phyloP scores from a whole-genome alignment of 2,329 filamentous ascomycete species.

The Lasiodiplodia theobromae region DNA sequence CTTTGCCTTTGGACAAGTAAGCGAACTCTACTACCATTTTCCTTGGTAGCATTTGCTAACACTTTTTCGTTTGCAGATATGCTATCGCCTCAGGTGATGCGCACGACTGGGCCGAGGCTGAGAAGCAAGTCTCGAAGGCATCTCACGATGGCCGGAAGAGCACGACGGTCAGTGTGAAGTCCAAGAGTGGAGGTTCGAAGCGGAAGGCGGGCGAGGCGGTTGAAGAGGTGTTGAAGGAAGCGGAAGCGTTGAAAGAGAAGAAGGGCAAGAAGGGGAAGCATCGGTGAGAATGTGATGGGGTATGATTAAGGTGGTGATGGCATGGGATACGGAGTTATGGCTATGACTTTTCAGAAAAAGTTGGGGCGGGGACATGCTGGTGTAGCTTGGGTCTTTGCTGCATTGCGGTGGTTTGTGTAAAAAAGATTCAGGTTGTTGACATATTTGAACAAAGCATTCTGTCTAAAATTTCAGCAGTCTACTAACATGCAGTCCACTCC shows the following conservation, averaged over 20 bases:
- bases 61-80: constrained; percentile 41
- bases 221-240: constrained; percentile 54
- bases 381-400: not conserved
- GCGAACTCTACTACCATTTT: constrained; percentile 41
- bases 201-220: constrained; percentile 71
- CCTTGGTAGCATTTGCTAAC: not conserved
- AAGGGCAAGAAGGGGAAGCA: constrained; percentile 37
- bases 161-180: constrained; percentile 81
- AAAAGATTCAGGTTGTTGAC: not conserved
- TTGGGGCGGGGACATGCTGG: not conserved
- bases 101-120: constrained; percentile 66
- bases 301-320: not conserved
- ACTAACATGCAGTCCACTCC: too few relatives aligned
- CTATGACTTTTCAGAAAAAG: not conserved
- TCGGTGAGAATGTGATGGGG: not conserved
- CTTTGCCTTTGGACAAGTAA: constrained; percentile 86
- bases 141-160: constrained; percentile 61
- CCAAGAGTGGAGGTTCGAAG: constrained; percentile 69
- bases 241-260: constrained; percentile 42
- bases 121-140: constrained; percentile 71
- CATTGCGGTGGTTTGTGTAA: not conserved
- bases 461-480: too few relatives aligned
- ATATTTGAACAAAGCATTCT: not conserved
- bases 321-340: constrained; percentile 9
- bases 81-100: constrained; percentile 56